Evolutionary conservation across 2,329 filamentous ascomycete species (phyloP).

Genomic region (Xylariaceae sp.): DNA sequence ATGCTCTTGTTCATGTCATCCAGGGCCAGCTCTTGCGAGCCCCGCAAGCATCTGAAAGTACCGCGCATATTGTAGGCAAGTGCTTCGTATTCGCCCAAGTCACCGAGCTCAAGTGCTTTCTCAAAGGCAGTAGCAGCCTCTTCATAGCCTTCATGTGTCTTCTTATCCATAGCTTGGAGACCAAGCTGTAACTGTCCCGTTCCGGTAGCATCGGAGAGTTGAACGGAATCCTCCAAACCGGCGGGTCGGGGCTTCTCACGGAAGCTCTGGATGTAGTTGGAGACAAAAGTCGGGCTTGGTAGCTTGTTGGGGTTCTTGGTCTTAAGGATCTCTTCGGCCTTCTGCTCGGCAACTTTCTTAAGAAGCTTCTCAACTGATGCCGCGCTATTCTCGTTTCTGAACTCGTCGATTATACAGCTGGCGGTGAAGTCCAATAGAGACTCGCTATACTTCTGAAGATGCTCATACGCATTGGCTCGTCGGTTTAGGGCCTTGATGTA

Average conservation of each 20-base stretch:
- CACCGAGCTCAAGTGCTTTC: conserved; percentile 81
- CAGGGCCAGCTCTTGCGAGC: conserved; percentile 84
- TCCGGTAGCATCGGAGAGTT: conserved; percentile 78
- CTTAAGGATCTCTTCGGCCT: conserved; percentile 87
- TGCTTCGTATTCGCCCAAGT: conserved; percentile 82
- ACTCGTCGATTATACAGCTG: conserved; percentile 98
- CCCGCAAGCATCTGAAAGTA: conserved; percentile 91
- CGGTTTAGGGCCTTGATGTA: conserved; percentile 98
- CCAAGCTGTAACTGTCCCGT: conserved; percentile 87
- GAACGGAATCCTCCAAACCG: conserved; percentile 82
- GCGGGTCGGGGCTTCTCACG: conserved; percentile 78
- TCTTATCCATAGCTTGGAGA: conserved; percentile 79
- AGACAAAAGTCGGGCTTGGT: conserved; percentile 94
- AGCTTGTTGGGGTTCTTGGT: conserved; percentile 85
- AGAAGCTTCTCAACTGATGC: conserved; percentile 90
- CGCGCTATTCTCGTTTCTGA: conserved; percentile 89
- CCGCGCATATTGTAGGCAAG: conserved; percentile 96
- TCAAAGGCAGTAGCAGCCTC: conserved; percentile 87
- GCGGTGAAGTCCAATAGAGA: conserved; percentile 97
- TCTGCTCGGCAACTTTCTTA: conserved; percentile 95
- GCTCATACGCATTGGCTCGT: conserved; percentile 94
- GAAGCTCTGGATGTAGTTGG: conserved; percentile 99
- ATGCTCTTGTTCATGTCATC: conserved; percentile 91
- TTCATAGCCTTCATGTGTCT: conserved; percentile 90
- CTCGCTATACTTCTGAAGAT: conserved; percentile 88